These are phyloP conservation scores for Eimeria acervulina DNA, from an alignment of 169 alveolate genomes.

Conservation along the genomic window DNA sequence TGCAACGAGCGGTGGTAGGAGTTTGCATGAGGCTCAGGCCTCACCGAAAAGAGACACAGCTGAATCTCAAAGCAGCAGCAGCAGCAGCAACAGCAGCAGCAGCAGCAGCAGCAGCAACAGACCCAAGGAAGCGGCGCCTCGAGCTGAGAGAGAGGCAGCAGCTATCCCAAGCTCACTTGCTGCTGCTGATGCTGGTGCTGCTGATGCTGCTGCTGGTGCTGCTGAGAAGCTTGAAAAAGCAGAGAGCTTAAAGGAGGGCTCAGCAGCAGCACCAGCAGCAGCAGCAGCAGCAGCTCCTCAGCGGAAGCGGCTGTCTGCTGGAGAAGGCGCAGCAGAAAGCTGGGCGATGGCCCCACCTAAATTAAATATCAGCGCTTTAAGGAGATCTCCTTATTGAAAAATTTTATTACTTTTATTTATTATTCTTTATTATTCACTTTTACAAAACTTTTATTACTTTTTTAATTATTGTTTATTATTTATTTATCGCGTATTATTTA, in stretches of 20 bases:
- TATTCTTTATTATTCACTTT: too few relatives aligned
- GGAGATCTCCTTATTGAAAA: background rate
- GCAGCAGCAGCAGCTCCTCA: background rate
- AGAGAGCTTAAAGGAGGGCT: too few relatives aligned
- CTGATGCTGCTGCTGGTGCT: background rate
- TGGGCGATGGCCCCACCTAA: slow-evolving; percentile 64
- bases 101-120: background rate
- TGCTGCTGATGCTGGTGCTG: background rate
- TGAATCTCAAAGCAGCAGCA: background rate
- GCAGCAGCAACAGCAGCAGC: background rate
- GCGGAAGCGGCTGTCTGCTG: slow-evolving; percentile 37
- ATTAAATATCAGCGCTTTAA: background rate
- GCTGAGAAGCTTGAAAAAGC: background rate
- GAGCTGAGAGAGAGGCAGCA: background rate
- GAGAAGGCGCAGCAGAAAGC: slow-evolving; percentile 28
- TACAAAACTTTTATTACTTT: too few relatives aligned
- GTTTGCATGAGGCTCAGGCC: background rate
- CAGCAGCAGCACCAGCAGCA: too few relatives aligned
- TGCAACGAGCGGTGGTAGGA: background rate
- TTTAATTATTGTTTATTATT: too few relatives aligned
- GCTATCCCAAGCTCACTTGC: background rate
- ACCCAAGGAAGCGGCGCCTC: background rate
- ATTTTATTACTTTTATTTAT: background rate
- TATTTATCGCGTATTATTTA: too few relatives aligned
- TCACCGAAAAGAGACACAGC: background rate